phyloP scores from a whole-genome alignment of 2,329 filamentous ascomycete genomes.

The Magnaporthiopsis incrustans region DNA sequence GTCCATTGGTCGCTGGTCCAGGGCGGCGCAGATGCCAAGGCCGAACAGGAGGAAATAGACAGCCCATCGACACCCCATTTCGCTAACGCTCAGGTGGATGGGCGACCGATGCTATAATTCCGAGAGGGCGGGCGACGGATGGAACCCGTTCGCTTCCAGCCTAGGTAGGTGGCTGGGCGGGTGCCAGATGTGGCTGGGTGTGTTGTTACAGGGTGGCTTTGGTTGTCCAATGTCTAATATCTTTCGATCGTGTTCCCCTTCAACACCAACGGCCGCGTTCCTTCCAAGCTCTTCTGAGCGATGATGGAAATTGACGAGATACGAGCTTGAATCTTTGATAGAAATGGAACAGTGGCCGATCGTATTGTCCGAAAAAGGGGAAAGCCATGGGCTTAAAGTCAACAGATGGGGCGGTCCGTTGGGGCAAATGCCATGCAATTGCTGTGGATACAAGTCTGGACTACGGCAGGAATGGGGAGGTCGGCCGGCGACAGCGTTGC shows the following conservation, averaged over 20 bases:
- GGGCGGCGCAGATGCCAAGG: background rate
- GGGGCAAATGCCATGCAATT: background rate
- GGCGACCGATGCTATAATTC: background rate
- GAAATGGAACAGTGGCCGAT: background rate
- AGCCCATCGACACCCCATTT: background rate
- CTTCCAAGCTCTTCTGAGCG: too few species aligned
- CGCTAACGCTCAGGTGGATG: background rate
- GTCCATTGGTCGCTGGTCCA: slow-evolving; percentile 1
- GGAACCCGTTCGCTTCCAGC: background rate
- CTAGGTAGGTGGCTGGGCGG: too few species aligned
- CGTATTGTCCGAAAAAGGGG: background rate
- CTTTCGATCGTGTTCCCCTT: background rate
- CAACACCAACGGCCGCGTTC: too few species aligned
- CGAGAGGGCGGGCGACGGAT: background rate
- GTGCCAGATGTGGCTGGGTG: too few species aligned
- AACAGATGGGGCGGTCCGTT: background rate
- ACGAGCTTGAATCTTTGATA: background rate
- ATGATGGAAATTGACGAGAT: background rate
- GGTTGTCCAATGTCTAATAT: background rate
- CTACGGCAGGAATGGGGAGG: background rate
- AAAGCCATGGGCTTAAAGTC: background rate
- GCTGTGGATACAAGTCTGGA: background rate
- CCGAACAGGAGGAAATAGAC: background rate
- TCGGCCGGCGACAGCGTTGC: background rate
- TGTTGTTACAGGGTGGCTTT: background rate